Conservation (phyloP, 768 basidiomycete genomes). For the Suillus ampliporus region DNA sequence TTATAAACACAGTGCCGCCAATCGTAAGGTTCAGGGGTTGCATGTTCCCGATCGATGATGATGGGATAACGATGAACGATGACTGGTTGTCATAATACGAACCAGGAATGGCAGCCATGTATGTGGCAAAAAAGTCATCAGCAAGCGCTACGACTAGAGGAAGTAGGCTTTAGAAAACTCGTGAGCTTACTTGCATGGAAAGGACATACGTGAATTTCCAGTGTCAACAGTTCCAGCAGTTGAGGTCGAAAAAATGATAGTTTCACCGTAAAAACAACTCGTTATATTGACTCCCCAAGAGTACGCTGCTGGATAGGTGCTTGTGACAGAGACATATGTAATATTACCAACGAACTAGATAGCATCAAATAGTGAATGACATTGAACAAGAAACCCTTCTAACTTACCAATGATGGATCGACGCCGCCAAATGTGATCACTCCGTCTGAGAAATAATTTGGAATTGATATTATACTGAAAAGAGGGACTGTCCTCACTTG, state of each 20-base stretch:
- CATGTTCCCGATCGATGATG: slow-evolving; percentile 5
- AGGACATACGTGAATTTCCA: slow-evolving; percentile 1
- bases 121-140: slow-evolving; percentile 5
- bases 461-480: neutral
- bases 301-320: neutral
- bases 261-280: neutral
- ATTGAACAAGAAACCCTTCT: neutral
- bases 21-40: slow-evolving; percentile 3
- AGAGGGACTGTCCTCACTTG: neutral
- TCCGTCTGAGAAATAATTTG: neutral
- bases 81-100: neutral
- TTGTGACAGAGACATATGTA: neutral
- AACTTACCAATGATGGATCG: neutral
- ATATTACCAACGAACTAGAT: neutral
- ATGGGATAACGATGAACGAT: slow-evolving; percentile 7
- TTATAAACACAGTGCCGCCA: slow-evolving; percentile 3
- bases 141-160: slow-evolving; percentile 3
- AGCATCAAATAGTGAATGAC: neutral
- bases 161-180: neutral
- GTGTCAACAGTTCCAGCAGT: neutral
- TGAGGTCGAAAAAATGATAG: neutral
- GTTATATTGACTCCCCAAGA: neutral
- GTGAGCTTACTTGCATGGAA: neutral
- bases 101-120: slow-evolving; percentile 14
- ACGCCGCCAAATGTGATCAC: neutral